phyloP scores from a whole-genome alignment of 2,329 filamentous ascomycete genomes.

The Ceratocystis variospora region DNA sequence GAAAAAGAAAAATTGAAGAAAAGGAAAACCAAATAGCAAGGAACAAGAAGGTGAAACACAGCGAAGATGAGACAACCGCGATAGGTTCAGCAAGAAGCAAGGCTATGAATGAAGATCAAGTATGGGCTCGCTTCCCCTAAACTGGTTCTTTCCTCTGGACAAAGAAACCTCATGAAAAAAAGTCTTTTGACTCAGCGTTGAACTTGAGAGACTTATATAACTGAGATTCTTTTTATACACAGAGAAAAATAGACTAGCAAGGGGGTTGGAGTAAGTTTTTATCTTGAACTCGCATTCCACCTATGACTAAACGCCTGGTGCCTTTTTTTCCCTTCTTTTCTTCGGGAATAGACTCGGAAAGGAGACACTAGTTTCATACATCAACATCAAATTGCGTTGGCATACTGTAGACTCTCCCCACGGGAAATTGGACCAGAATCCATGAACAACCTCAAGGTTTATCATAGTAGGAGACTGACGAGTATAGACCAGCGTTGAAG shows the following conservation, averaged over 20 bases:
- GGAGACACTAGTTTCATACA: not conserved
- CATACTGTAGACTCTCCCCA: not conserved
- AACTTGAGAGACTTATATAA: not conserved
- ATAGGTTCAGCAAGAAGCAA: not conserved
- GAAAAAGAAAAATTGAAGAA: conserved; percentile 1
- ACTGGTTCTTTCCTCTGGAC: not conserved
- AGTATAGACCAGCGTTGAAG: not conserved
- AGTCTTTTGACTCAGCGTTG: not conserved
- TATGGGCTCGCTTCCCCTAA: not conserved
- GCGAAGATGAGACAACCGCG: not conserved
- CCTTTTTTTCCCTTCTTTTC: not conserved
- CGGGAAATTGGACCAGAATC: not conserved
- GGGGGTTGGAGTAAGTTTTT: not conserved
- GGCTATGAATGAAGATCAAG: not conserved
- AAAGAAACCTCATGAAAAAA: not conserved
- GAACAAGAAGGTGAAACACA: not conserved
- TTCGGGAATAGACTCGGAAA: not conserved
- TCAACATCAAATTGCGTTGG: conserved; percentile 8
- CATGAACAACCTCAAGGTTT: not conserved
- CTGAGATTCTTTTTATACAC: not conserved
- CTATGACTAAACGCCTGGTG: not conserved
- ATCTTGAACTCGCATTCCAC: not conserved
- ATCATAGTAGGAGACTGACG: not conserved
- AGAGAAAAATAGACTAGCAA: not conserved
- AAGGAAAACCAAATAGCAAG: conserved; percentile 10